phyloP scores from a whole-genome alignment of 2,329 filamentous ascomycete genomes.

The Penicillium palitans region DNA sequence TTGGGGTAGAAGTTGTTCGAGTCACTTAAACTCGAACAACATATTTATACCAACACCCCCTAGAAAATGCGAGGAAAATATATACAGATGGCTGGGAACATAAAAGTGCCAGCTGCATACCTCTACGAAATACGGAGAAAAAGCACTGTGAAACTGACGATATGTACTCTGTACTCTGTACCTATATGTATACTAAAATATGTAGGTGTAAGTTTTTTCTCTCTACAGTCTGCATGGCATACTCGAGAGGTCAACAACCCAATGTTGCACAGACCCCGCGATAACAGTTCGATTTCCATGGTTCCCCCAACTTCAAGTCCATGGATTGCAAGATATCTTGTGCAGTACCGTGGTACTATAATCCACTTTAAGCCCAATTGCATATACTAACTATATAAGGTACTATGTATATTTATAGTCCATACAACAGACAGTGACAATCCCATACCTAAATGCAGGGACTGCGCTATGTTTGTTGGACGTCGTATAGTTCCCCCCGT shows the following conservation, averaged over 20 bases:
- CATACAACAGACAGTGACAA: neutral
- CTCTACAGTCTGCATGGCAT: constrained; percentile 9
- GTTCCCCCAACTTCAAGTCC: neutral
- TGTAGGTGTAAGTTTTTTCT: neutral
- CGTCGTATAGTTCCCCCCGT: neutral
- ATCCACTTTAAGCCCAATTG: neutral
- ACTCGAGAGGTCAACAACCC: constrained; percentile 3
- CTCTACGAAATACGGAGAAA: neutral
- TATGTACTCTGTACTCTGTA: neutral
- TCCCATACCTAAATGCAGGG: neutral
- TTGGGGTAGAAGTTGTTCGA: neutral
- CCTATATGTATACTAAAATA: neutral
- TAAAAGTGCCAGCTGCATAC: neutral
- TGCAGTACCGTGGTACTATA: neutral
- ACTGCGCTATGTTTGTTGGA: neutral
- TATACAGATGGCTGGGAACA: constrained; percentile 2
- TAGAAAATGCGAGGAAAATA: neutral
- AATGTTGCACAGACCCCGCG: constrained; percentile 15
- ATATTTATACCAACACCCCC: neutral
- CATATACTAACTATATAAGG: neutral
- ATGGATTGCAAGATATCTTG: neutral
- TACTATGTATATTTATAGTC: neutral
- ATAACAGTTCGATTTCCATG: neutral
- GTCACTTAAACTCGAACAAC: neutral
- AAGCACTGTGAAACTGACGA: neutral